Base-by-base conservation (phyloP, 2,329 filamentous ascomycete genomes). In the Metarhizium guizhouense region DNA sequence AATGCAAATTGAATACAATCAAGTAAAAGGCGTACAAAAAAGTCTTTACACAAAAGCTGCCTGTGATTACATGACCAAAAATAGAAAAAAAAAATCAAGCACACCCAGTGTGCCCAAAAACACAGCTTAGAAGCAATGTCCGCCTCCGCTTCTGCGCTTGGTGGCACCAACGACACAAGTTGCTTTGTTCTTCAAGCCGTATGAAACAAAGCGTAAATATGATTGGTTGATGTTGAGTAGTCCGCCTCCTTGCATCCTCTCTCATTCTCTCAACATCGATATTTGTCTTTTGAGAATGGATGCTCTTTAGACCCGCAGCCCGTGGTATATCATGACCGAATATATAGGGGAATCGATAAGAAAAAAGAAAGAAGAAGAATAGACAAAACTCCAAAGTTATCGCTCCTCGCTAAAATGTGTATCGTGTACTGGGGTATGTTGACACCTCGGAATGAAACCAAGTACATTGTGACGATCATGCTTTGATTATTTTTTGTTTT, bases 281-380 rank as follows among this genome's bases (percentile, higher is more conserved):
- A 49, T 48, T 14, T 30, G 25, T 16, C 45, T 48, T 30, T 48
- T 16, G 25, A 25, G 45, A 54, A 16, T 1, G 34, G 36, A 38
- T 52, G 55, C 48, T 43, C 47, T 25, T 14, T 42, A 32, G 25
- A 57, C 47, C 36, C 20, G 32, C 4, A 32, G 30, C 48, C 25
- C 32, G 45, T 57, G 53, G 56, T 56, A 56, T 58, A 54, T 52
- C 52, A 38, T 43, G 20, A 45, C 51, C 52, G 40, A 47, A 16
- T 34, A 11, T 18, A 36, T 47, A 47, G 18, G 47, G 25, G 29
- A 53, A 51, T 32, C 47, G 4, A 7, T 20, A 4, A 7, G 10
- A 30, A 51, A 25, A 45, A 48, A 52, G 6, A 51, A 34, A 29
- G 20, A 40, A 16, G 34, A 25, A 20, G 13, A 55, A 8, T 2